These are phyloP conservation scores for Aspergillus asperescens DNA, from an alignment of 495 filamentous ascomycete species.

Conservation along the genomic window DNA sequence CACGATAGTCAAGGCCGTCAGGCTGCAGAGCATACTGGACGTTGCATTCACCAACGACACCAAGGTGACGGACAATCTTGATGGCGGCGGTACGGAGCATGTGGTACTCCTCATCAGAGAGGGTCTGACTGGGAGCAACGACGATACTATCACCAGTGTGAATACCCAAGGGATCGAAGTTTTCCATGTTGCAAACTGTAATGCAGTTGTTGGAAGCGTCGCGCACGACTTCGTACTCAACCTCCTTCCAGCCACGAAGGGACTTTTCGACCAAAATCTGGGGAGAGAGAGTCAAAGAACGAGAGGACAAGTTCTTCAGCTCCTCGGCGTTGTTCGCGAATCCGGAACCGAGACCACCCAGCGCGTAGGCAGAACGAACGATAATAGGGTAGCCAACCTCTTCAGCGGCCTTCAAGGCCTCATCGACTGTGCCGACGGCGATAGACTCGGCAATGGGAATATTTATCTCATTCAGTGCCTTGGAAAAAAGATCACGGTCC, in stretches of 20 bases:
- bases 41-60: constrained; percentile 96
- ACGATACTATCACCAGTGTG: constrained; percentile 98
- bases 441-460: constrained; percentile 96
- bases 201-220: constrained; percentile 96
- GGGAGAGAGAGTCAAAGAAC: constrained; percentile 89
- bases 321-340: constrained; percentile 93
- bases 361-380: constrained; percentile 90
- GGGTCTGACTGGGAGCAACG: constrained; percentile 89
- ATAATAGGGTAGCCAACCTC: constrained; percentile 94
- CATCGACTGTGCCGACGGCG: constrained; percentile 83
- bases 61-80: constrained; percentile 92
- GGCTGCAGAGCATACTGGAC: constrained; percentile 96
- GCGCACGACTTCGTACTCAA: constrained; percentile 95
- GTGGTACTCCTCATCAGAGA: constrained; percentile 97
- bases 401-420: constrained; percentile 80
- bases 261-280: constrained; percentile 98
- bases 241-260: constrained; percentile 99
- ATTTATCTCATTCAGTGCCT: constrained; percentile 86
- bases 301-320: constrained; percentile 83
- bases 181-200: constrained; percentile 99
- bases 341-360: constrained; percentile 94
- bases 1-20: constrained; percentile 90
- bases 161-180: constrained; percentile 94
- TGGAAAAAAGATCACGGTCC: constrained; percentile 91
- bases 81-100: constrained; percentile 96